phyloP scores from a whole-genome alignment of 257 asterid species.

The Nicotiana benthamiana region DNA sequence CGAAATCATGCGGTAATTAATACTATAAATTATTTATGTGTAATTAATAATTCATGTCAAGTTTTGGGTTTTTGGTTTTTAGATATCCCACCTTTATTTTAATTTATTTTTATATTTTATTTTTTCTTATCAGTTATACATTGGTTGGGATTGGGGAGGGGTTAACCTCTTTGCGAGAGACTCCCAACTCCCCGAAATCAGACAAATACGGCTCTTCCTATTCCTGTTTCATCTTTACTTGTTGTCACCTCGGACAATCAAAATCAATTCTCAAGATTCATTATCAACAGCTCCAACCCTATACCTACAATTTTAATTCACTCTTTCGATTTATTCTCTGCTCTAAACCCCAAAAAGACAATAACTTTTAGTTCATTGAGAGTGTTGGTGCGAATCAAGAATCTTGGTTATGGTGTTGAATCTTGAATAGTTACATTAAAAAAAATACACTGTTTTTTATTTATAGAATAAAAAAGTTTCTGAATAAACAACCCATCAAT shows the following conservation, averaged over 20 bases:
- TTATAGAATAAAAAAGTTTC: background rate
- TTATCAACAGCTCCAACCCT: background rate
- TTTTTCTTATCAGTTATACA: background rate
- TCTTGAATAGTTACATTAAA: background rate
- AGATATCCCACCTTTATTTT: too few relatives aligned
- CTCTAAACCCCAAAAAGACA: background rate
- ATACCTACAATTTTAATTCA: background rate
- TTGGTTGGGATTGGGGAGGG: too few relatives aligned
- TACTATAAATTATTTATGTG: too few relatives aligned
- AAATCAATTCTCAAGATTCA: background rate
- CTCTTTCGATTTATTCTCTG: background rate
- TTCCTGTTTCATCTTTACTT: background rate
- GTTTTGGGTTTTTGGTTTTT: too few relatives aligned
- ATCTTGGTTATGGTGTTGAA: conserved; percentile 9
- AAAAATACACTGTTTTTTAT: background rate
- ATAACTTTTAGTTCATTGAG: background rate
- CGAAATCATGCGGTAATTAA: too few relatives aligned
- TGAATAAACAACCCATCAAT: conserved; percentile 10
- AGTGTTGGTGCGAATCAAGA: background rate
- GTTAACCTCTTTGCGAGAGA: background rate
- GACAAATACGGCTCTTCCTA: background rate
- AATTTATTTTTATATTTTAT: too few relatives aligned
- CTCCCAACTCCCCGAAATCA: background rate
- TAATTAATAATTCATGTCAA: too few relatives aligned
- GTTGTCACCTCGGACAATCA: background rate